Base-by-base conservation (phyloP, 2,329 filamentous ascomycete genomes). In the Botrytis pseudocinerea region DNA sequence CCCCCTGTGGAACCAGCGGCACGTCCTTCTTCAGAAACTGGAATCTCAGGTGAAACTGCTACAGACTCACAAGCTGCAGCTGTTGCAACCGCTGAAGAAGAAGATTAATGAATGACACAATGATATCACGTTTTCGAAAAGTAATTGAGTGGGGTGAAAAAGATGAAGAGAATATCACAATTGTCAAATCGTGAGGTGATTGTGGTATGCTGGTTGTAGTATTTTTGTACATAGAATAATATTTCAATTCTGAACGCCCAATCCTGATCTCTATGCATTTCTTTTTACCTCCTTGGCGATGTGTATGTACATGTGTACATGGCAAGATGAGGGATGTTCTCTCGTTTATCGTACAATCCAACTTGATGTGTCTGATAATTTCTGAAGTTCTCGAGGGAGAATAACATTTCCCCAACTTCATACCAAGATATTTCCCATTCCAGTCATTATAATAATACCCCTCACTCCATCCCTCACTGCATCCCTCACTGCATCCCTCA, bases 1-100 rank as follows among this genome's bases (percentile, higher is more conserved):
- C 88, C 89, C 7, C 89, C 89, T 4, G 86, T 90, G n/a, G 85
- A 87, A 76, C 84, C 87, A 75, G 74, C 78, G 69, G 79, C 77
- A 61, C 87, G 82, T 82, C 84, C 61, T 87, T 89, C 72, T 88
- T 90, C 60, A 25, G 66, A 71, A 60, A 64, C 66, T 86, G 86
- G 82, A 77, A 70, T 73, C 59, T 75, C 75, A 44, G 77, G 76
- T 32, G 75, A 78, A 65, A 78, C 76, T 14, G 73, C 74, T 32
- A 74, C 74, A 42, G 77, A 78, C 35, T 70, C 76, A 54, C 73
- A 76, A 66, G 75, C 74, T 48, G 72, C 74, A 48, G 73, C 76
- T 40, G 65, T 68, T 14, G 62, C 75, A 46, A 76, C 77, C 14
- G 77, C 74, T 18, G 76, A 78, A 20, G 78, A 79, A 73, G 78